Evolutionary conservation across 148 eudicot species (phyloP).

Genomic region (Nepenthes mirabilis): DNA sequence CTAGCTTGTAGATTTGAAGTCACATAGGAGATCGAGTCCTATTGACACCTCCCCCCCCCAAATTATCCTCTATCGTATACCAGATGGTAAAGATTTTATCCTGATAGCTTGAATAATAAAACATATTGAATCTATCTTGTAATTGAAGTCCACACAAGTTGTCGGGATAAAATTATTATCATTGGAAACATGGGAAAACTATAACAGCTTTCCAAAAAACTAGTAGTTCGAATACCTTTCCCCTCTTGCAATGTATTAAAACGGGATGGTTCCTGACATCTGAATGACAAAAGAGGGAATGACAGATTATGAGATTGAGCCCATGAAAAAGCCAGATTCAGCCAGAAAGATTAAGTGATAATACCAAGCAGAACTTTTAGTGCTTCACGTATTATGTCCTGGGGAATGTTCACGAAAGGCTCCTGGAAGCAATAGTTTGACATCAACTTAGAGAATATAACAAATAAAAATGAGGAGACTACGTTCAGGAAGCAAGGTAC

Average conservation of each 20-base stretch:
- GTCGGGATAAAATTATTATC: no score
- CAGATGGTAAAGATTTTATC: no score
- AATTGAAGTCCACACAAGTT: no score
- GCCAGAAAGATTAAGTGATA: not conserved
- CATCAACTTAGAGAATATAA: not conserved
- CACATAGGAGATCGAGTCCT: no score
- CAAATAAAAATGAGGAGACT: not conserved
- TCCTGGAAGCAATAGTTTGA: constrained; percentile 32
- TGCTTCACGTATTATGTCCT: constrained; percentile 65
- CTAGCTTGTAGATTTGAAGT: no score
- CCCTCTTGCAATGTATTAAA: constrained; percentile 87
- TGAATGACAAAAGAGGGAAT: constrained; percentile 10
- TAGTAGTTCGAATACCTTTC: constrained; percentile 43
- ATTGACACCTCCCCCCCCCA: no score
- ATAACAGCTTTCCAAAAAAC: not conserved
- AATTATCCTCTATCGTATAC: no score
- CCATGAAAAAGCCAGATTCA: not conserved
- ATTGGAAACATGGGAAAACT: no score
- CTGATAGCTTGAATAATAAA: no score
- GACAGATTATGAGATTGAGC: not conserved
- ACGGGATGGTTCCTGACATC: constrained; percentile 77
- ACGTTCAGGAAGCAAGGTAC: not conserved
- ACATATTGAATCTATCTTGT: no score
- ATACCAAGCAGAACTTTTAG: constrained; percentile 63
- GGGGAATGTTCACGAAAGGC: constrained; percentile 82